Evolutionary conservation across 2,329 filamentous ascomycete species (phyloP).

Genomic region (Calonectria multiphialidica): DNA sequence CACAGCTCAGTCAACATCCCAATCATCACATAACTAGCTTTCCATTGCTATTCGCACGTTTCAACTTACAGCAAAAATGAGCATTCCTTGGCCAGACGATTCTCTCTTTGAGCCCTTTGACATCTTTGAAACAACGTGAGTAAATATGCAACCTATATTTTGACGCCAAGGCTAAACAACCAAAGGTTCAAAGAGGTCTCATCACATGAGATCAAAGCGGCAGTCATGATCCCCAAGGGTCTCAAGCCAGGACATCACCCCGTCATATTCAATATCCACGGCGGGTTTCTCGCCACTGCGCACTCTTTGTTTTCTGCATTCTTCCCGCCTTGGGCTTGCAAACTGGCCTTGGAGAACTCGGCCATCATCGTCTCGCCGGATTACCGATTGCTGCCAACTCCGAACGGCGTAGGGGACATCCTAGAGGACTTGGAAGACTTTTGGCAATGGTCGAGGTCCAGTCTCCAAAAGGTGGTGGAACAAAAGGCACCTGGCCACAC

Average conservation of each 20-base stretch:
- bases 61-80: slow-evolving; percentile 20
- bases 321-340: slow-evolving; percentile 38
- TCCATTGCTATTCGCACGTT: not conserved
- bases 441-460: slow-evolving; percentile 40
- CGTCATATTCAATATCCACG: slow-evolving; percentile 41
- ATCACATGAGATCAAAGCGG: slow-evolving; percentile 34
- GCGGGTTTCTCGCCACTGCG: slow-evolving; percentile 39
- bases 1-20: not conserved
- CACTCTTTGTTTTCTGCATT: slow-evolving; percentile 39
- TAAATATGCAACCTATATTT: not conserved
- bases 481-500: slow-evolving; percentile 16
- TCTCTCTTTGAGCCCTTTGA: slow-evolving; percentile 35
- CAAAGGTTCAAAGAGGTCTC: slow-evolving; percentile 36
- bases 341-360: slow-evolving; percentile 37
- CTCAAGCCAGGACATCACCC: slow-evolving; percentile 38
- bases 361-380: slow-evolving; percentile 44
- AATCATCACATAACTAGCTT: not conserved
- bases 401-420: slow-evolving; percentile 40
- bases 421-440: slow-evolving; percentile 43
- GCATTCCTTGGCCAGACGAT: slow-evolving; percentile 30
- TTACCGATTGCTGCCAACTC: slow-evolving; percentile 39
- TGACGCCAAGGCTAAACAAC: not conserved
- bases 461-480: slow-evolving; percentile 3
- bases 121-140: slow-evolving; percentile 34
- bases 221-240: slow-evolving; percentile 41